Base-by-base conservation (phyloP, 2,329 filamentous ascomycete species). In the Keithomyces neogunnii region DNA sequence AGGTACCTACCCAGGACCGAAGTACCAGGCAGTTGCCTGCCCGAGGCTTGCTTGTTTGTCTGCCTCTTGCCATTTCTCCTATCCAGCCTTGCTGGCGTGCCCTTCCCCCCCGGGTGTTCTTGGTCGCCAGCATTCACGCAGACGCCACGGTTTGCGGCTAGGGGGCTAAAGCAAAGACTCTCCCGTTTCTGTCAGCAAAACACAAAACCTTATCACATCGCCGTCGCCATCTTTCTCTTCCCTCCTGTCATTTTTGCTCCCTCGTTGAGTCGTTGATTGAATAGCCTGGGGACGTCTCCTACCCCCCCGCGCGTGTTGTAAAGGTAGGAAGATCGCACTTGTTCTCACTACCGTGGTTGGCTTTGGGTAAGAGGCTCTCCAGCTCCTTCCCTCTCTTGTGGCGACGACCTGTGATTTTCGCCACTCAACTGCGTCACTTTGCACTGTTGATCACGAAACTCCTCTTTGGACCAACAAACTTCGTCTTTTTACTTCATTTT, bases 391-490 rank as follows among this genome's bases (percentile, higher is more conserved):
- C 36, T 36, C 11, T 40, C 3, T 33, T 48, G 47, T 26, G 47
- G 36, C 19, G 44, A 26, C 29, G 44, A 44, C 32, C 35, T 45
- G 40, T n/a, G 30, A 38, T 30, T 30, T 44, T 44, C 43, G 49
- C 49, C 49, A 50, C 49, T 46, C 28, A 35, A 45, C 33, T 42
- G 49, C 49, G 49, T 50, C 49, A 50, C 33, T 47, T 19, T 9
- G 40, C 5, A 26, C 33, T 13, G 49, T 45, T 36, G 36, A 42
- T 42, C 39, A 8, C n/a, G 9, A 29, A 26, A 10, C 40, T 30
- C 10, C 40, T 44, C 40, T 30, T 44, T 8, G 10, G 40, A 30
- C 40, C 26, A 19, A 19, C 19, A 44, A 26, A 30, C 40, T 44
- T 30, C 26, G 40, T 30, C 40, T 40, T 40, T 13, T 26, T 40